phyloP scores from a whole-genome alignment of 345 rosid genomes.

The Lepidium africanum region DNA sequence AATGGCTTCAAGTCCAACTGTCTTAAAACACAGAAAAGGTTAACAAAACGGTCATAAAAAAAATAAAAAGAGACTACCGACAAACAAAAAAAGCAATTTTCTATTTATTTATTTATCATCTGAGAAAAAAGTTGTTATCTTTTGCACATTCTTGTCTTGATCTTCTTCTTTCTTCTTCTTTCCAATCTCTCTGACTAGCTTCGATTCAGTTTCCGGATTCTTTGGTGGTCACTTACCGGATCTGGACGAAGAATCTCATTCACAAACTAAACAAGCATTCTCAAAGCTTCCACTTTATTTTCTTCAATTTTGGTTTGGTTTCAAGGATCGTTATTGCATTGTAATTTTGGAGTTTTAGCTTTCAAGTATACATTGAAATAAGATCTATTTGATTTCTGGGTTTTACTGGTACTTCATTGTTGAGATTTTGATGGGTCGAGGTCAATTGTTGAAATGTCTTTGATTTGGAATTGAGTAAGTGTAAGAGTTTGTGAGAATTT shows the following conservation, averaged over 20 bases:
- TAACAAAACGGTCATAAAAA: conserved; percentile 19
- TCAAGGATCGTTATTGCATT: conserved; percentile 18
- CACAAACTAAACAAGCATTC: conserved; percentile 1
- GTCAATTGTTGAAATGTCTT: neutral
- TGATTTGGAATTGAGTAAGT: neutral
- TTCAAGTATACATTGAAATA: neutral
- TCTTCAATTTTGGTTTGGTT: neutral
- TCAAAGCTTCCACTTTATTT: conserved; percentile 16
- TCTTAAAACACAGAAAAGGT: conserved; percentile 15
- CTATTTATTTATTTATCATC: neutral
- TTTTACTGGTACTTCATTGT: neutral
- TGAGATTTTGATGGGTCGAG: neutral
- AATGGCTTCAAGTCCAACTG: conserved; percentile 17
- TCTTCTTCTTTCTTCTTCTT: conserved; percentile 17
- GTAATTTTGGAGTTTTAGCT: neutral
- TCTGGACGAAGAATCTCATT: conserved; percentile 13
- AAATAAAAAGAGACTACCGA: conserved; percentile 20
- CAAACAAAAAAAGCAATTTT: conserved; percentile 5
- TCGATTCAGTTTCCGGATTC: conserved; percentile 10
- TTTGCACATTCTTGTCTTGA: conserved; percentile 19
- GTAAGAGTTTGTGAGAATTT: neutral
- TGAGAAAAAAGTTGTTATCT: conserved; percentile 21
- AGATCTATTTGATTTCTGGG: conserved; percentile 2
- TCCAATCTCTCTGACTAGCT: conserved; percentile 14
- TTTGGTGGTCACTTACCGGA: conserved; percentile 14